Conservation (phyloP, 2,329 filamentous ascomycete genomes). For the Scopulariopsis brevicaulis region DNA sequence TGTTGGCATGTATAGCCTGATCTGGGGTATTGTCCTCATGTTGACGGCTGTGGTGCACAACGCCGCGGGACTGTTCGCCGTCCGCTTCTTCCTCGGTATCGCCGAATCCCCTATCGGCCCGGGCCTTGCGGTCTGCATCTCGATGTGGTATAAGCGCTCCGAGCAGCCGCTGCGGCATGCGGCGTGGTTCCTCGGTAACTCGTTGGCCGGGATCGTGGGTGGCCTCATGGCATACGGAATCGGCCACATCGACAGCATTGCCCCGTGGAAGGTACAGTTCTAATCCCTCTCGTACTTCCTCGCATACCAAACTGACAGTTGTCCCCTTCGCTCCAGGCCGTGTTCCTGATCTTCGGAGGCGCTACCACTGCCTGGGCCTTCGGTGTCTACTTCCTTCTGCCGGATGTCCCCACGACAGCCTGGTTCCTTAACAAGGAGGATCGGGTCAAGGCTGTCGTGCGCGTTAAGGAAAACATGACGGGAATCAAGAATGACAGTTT, state of each 20-base stretch:
- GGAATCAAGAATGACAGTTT: neutral
- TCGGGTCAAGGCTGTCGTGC: neutral
- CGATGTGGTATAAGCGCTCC: constrained; percentile 20
- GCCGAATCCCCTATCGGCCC: constrained; percentile 36
- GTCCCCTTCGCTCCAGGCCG: too few species aligned
- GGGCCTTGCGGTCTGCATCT: constrained; percentile 35
- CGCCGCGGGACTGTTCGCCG: constrained; percentile 14
- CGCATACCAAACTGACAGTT: too few species aligned
- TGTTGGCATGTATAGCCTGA: too few species aligned
- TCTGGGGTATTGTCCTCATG: constrained; percentile 7
- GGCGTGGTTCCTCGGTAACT: neutral
- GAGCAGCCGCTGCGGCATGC: constrained; percentile 1
- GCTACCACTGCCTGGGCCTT: neutral
- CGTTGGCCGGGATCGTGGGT: constrained; percentile 12
- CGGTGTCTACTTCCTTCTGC: neutral
- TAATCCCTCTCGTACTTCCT: too few species aligned
- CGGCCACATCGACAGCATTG: constrained; percentile 12
- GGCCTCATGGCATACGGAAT: constrained; percentile 19
- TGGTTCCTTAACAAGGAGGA: neutral
- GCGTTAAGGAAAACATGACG: neutral
- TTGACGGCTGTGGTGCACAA: constrained; percentile 10
- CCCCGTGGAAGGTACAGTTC: neutral
- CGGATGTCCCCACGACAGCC: neutral
- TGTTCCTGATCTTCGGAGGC: neutral
- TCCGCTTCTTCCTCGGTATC: constrained; percentile 30